Conservation (phyloP, 805 yeast genomes). For the Lachancea cidri region DNA sequence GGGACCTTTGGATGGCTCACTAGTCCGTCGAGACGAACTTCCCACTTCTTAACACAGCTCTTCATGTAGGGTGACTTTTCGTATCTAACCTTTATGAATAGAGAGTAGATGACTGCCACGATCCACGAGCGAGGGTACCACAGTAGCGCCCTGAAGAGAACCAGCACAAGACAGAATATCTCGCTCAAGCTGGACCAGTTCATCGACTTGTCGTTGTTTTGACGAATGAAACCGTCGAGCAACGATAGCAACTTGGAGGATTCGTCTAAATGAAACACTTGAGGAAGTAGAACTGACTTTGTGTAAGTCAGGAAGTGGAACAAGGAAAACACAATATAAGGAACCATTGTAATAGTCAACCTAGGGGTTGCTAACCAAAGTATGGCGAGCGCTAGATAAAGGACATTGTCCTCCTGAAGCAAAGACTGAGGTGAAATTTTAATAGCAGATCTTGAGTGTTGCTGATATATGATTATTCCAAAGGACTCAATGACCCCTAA, state of each 20-base stretch:
- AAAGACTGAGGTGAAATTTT: slow-evolving; percentile 29
- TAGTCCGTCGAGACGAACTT: slow-evolving; percentile 58
- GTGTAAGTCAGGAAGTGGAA: slow-evolving; percentile 78
- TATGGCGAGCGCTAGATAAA: slow-evolving; percentile 57
- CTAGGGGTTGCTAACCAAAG: slow-evolving; percentile 55
- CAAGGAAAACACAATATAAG: slow-evolving; percentile 70
- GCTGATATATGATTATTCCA: slow-evolving; percentile 68
- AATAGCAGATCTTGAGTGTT: slow-evolving; percentile 36
- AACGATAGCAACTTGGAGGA: slow-evolving; percentile 21
- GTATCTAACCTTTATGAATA: slow-evolving; percentile 71
- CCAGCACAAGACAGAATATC: slow-evolving; percentile 37
- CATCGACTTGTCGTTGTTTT: slow-evolving; percentile 57
- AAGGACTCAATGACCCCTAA: slow-evolving; percentile 67
- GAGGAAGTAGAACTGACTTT: slow-evolving; percentile 63
- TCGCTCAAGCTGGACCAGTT: slow-evolving; percentile 56
- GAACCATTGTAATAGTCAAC: slow-evolving; percentile 57
- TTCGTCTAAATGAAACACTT: slow-evolving; percentile 31
- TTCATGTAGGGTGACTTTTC: slow-evolving; percentile 73
- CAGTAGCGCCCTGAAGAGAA: slow-evolving; percentile 49
- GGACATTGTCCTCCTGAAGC: slow-evolving; percentile 61
- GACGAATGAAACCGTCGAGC: slow-evolving; percentile 43
- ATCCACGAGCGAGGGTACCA: slow-evolving; percentile 61
- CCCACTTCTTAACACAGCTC: slow-evolving; percentile 60
- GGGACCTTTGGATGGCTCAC: slow-evolving; percentile 51
- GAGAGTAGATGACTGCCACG: slow-evolving; percentile 46